Conservation (phyloP, 352 stramenopile genomes). For the Phytopythium aichiense region DNA sequence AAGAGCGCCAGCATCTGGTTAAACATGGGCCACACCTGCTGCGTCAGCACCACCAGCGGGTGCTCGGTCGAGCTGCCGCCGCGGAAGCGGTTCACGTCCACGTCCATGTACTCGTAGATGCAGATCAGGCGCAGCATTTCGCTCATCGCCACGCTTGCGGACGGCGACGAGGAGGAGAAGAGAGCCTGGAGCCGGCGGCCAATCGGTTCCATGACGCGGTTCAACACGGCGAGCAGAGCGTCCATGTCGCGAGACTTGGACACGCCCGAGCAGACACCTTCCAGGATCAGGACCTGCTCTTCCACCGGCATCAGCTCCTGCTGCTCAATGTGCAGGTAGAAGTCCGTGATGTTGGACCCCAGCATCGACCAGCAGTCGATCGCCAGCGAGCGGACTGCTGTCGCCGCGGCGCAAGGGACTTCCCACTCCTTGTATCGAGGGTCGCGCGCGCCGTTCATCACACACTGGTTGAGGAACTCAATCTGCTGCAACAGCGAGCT, state of each 20-base stretch:
- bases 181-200: conserved; percentile 40
- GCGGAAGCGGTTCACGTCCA: conserved; percentile 25
- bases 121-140: conserved; percentile 81
- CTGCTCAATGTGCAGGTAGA: conserved; percentile 76
- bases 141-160: conserved; percentile 42
- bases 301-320: conserved; percentile 65
- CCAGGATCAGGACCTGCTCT: conserved; percentile 82
- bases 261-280: conserved; percentile 70
- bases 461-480: conserved; percentile 65
- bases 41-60: conserved; percentile 66
- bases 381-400: conserved; percentile 65
- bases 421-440: conserved; percentile 62
- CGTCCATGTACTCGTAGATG: conserved; percentile 74
- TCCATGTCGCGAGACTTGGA: conserved; percentile 39
- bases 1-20: conserved; percentile 81
- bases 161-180: conserved; percentile 32
- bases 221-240: conserved; percentile 42
- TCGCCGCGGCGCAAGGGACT: conserved; percentile 61
- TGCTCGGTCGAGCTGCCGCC: conserved; percentile 14
- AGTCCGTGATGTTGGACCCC: conserved; percentile 59
- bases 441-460: conserved; percentile 51
- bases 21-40: conserved; percentile 76
- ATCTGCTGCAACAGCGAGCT: conserved; percentile 50
- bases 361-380: conserved; percentile 77
- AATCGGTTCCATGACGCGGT: conserved; percentile 68